A percentile compares a stretch with the other conserved stretches of the same genome.
phyloP scores from a whole-genome alignment of 371 early-diverging fungal species.

The Choanephora cucurbitarum region DNA sequence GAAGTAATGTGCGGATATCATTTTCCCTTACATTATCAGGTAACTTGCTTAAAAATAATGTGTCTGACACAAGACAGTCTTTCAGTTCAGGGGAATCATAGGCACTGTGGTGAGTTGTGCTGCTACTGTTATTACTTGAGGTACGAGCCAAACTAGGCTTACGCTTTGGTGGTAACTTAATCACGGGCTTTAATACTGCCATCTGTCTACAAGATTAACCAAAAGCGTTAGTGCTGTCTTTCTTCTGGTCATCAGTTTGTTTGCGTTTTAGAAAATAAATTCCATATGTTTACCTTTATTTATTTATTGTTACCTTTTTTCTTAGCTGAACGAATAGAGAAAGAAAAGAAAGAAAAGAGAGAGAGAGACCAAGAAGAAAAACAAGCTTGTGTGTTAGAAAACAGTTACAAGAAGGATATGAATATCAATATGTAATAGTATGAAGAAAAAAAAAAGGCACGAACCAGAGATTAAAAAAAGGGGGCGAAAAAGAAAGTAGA shows the following conservation, averaged over 20 bases:
- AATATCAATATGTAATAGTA: neutral
- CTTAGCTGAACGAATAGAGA: no score
- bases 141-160: slow-evolving; percentile 32
- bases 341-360: no score
- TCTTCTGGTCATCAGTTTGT: no score
- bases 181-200: slow-evolving; percentile 43
- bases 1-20: slow-evolving; percentile 41
- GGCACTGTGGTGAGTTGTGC: neutral
- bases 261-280: no score
- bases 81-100: slow-evolving; percentile 21
- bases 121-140: slow-evolving; percentile 6
- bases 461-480: slow-evolving; percentile 1
- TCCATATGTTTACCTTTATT: no score
- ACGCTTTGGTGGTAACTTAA: slow-evolving; percentile 39
- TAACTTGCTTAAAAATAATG: slow-evolving; percentile 38
- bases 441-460: neutral
- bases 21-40: slow-evolving; percentile 35
- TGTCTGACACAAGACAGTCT: slow-evolving; percentile 43
- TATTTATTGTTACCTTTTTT: no score
- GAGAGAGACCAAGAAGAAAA: no score
- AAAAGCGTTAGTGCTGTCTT: no score
- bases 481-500: neutral
- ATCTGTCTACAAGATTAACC: slow-evolving; percentile 13
- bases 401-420: no score
- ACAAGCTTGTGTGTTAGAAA: no score